These are phyloP conservation scores for Verticillium zaregamsianum DNA, from an alignment of 2,329 filamentous ascomycete genomes.

Conservation along the genomic window DNA sequence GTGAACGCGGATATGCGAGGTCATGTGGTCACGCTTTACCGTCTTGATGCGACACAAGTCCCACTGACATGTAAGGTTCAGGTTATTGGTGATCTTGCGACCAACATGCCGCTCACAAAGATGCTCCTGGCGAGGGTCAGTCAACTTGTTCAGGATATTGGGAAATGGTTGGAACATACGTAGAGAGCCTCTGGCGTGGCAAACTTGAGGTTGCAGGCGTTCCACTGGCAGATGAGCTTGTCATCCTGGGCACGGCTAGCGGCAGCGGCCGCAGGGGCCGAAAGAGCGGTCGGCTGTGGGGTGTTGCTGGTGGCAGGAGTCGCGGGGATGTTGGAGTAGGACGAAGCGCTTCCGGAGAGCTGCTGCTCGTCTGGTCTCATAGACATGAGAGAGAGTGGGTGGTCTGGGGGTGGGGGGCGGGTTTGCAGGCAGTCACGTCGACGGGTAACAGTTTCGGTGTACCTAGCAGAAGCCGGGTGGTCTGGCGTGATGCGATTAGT, in stretches of 20 bases:
- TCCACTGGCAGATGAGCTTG: conserved; percentile 58
- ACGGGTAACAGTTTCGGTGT: background rate
- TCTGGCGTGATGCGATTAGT: background rate
- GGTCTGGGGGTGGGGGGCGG: background rate
- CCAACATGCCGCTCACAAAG: conserved; percentile 98
- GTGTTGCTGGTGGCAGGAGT: conserved; percentile 43
- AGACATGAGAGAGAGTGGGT: conserved; percentile 14
- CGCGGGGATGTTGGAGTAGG: conserved; percentile 49
- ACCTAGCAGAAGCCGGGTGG: background rate
- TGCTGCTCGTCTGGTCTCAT: conserved; percentile 17
- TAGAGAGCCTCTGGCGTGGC: conserved; percentile 54
- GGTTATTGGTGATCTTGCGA: conserved; percentile 97
- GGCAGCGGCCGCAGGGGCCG: conserved; percentile 6
- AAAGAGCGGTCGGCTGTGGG: conserved; percentile 32
- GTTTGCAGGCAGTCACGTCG: background rate
- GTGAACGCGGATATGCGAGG: conserved; percentile 96
- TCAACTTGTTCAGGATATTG: background rate
- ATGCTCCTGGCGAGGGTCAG: conserved; percentile 64
- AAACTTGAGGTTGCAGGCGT: conserved; percentile 55
- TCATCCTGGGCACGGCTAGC: conserved; percentile 32
- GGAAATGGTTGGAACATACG: conserved; percentile 34
- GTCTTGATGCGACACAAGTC: conserved; percentile 93
- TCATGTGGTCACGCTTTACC: conserved; percentile 98
- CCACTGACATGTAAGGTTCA: conserved; percentile 97
- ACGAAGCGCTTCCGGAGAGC: conserved; percentile 38